Conservation (phyloP, 306 rosid genomes). For the Rubus idaeus region DNA sequence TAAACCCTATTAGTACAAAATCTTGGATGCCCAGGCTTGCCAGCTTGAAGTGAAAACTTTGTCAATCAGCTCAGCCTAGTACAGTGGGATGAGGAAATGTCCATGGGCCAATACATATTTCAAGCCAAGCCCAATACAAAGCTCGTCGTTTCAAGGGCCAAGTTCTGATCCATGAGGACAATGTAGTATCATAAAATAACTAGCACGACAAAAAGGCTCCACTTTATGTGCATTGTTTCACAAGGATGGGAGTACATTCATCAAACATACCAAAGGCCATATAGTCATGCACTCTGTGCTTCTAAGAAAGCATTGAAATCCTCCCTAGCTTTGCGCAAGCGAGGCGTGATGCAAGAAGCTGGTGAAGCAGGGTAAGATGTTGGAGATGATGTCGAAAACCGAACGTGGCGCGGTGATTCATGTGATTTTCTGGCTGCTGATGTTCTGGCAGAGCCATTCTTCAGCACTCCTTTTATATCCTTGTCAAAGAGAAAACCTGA, state of each 20-base stretch:
- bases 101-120: background rate
- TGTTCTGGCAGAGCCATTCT: constrained; percentile 44
- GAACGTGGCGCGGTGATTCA: constrained; percentile 58
- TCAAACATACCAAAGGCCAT: constrained; percentile 9
- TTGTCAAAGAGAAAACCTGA: constrained; percentile 52
- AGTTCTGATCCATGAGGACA: background rate
- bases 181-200: background rate
- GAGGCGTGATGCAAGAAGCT: constrained; percentile 60
- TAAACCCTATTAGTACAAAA: too few species aligned
- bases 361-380: constrained; percentile 60
- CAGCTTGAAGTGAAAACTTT: too few species aligned
- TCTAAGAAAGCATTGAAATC: constrained; percentile 74
- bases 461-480: constrained; percentile 57
- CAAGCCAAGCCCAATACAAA: background rate
- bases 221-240: background rate
- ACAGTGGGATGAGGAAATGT: background rate
- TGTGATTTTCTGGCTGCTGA: constrained; percentile 50
- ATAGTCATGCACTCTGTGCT: constrained; percentile 56
- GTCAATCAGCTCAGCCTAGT: too few species aligned
- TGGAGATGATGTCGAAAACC: constrained; percentile 55
- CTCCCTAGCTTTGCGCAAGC: constrained; percentile 65
- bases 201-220: background rate
- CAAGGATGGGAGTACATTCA: background rate
- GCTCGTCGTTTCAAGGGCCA: background rate
- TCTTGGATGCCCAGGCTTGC: too few species aligned